Evolutionary conservation across 441 rosid genomes (phyloP).

Genomic region (Erodium chrysanthum): DNA sequence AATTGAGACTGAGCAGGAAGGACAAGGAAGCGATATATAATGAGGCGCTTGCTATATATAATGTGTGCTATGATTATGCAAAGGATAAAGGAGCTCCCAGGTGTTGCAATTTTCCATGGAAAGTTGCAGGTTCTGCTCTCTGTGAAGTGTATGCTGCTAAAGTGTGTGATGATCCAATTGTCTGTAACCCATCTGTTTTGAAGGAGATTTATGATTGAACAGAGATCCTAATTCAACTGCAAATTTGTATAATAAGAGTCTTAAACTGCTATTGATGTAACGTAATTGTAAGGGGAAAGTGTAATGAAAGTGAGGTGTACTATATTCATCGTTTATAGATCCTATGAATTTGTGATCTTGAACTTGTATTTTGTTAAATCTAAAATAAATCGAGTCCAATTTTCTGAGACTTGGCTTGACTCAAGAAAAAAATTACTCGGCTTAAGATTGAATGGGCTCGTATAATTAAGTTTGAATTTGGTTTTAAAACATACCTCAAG

Average conservation of each 20-base stretch:
- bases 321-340: too few relatives aligned
- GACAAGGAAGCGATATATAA: slow-evolving; percentile 28
- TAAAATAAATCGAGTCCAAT: too few relatives aligned
- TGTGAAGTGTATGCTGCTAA: slow-evolving; percentile 24
- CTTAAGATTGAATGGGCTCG: too few relatives aligned
- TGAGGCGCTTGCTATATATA: slow-evolving; percentile 47
- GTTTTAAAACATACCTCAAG: too few relatives aligned
- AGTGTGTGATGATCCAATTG: slow-evolving; percentile 18
- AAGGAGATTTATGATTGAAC: slow-evolving; percentile 29
- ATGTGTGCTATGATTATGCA: slow-evolving; percentile 39
- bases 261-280: too few relatives aligned
- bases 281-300: too few relatives aligned
- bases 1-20: slow-evolving; percentile 36
- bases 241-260: background rate
- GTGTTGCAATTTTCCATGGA: slow-evolving; percentile 56
- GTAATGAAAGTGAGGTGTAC: too few relatives aligned
- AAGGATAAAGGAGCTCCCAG: background rate
- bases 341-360: too few relatives aligned
- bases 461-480: too few relatives aligned
- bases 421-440: too few relatives aligned
- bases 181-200: slow-evolving; percentile 25
- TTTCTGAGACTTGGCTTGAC: too few relatives aligned
- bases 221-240: background rate
- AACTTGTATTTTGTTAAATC: too few relatives aligned
- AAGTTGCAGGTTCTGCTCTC: slow-evolving; percentile 52